A percentile compares a stretch with the other conserved stretches of the same genome.
phyloP scores from a whole-genome alignment of 2,329 filamentous ascomycete species.

The Fusarium poae region DNA sequence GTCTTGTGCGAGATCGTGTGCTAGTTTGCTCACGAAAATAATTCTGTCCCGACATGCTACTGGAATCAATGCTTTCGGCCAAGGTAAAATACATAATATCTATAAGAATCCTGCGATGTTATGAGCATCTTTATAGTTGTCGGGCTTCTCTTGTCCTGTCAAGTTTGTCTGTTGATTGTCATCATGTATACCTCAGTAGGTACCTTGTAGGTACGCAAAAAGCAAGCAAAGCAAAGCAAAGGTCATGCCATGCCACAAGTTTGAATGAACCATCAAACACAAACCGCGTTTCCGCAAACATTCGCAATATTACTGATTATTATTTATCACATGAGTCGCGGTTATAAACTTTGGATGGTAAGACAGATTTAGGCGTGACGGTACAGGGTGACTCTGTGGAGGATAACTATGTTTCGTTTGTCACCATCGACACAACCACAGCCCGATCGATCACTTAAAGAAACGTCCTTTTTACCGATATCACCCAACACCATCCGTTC shows the following conservation, averaged over 20 bases:
- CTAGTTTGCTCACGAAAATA: neutral
- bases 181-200: neutral
- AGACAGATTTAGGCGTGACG: neutral
- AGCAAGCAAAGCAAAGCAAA: constrained; percentile 4
- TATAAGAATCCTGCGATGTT: neutral
- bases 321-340: no score
- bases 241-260: neutral
- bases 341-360: neutral
- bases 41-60: constrained; percentile 9
- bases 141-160: neutral
- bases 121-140: constrained; percentile 24
- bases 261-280: neutral
- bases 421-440: neutral
- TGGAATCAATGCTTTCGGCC: neutral
- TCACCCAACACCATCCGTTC: neutral
- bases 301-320: neutral
- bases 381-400: neutral
- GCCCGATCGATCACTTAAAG: no score
- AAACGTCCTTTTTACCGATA: neutral
- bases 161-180: constrained; percentile 21
- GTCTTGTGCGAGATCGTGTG: neutral
- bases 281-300: neutral
- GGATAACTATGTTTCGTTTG: no score
- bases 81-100: neutral
- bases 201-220: no score